Conservation (phyloP, 106 monocot genomes). For the Allium sativum region DNA sequence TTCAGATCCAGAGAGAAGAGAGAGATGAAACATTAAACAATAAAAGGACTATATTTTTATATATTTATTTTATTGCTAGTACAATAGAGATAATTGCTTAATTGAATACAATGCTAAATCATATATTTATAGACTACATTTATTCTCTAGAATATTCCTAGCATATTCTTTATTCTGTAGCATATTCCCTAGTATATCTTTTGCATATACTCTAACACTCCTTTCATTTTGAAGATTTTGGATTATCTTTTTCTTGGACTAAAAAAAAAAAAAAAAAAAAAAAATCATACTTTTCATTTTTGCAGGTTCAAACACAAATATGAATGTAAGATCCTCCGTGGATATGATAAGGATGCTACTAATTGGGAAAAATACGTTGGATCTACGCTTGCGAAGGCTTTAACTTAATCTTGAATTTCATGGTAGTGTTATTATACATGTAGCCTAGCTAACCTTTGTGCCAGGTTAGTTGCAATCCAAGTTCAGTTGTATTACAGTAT, state of each 20-base stretch:
- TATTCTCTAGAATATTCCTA: no score
- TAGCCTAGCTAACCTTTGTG: not conserved
- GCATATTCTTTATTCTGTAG: no score
- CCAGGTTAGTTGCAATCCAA: not conserved
- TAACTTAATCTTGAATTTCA: not conserved
- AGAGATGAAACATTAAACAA: no score
- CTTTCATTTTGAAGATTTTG: not conserved
- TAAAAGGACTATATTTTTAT: no score
- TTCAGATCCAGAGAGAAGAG: no score
- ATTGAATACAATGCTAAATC: no score
- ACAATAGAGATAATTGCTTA: no score
- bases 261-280: not conserved
- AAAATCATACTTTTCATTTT: conserved; percentile 7
- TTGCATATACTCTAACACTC: no score
- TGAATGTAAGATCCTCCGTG: conserved; percentile 71
- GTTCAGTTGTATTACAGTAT: no score
- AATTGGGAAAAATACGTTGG: conserved; percentile 77
- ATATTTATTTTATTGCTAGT: no score
- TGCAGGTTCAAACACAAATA: conserved; percentile 76
- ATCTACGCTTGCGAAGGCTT: conserved; percentile 88
- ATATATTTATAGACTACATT: no score
- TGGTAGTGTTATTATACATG: not conserved
- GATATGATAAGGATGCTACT: conserved; percentile 88
- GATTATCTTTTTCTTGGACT: not conserved
- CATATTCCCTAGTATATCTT: no score